These are phyloP conservation scores for Colletotrichum gigasporum DNA, from an alignment of 2,329 filamentous ascomycete genomes.

Conservation along the genomic window DNA sequence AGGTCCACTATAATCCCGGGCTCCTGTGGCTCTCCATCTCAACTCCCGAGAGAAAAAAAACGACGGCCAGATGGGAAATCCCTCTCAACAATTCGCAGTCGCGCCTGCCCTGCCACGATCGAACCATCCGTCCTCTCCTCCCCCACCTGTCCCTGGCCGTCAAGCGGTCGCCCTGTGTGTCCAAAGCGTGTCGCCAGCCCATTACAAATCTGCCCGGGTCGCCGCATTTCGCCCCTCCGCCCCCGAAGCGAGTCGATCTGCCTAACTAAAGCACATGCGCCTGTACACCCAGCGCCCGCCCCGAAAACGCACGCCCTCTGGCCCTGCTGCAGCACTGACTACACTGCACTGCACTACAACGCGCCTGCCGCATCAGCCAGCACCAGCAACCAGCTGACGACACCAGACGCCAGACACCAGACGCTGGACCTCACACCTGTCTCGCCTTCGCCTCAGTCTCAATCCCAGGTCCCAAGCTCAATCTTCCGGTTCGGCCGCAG, in stretches of 20 bases:
- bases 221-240: slow-evolving; percentile 27
- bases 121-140: slow-evolving; percentile 8
- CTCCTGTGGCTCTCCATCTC: slow-evolving; percentile 12
- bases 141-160: background rate
- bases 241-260: slow-evolving; percentile 11
- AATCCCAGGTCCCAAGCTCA: background rate
- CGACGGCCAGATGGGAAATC: no score
- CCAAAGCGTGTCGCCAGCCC: slow-evolving; percentile 7
- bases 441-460: background rate
- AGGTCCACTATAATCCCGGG: background rate
- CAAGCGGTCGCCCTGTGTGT: slow-evolving; percentile 3
- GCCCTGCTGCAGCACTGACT: background rate
- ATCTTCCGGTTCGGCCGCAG: background rate
- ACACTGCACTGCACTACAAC: background rate
- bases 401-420: background rate
- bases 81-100: slow-evolving; percentile 1
- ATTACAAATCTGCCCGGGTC: slow-evolving; percentile 27
- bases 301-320: background rate
- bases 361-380: background rate
- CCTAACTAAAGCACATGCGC: no score
- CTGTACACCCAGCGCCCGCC: background rate
- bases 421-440: background rate
- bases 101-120: background rate
- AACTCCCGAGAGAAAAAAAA: slow-evolving; percentile 9
- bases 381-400: slow-evolving; percentile 15